Evolutionary conservation across 108 stramenopile genomes (phyloP).

Genomic region (Mayamaea pseudoterrestris): DNA sequence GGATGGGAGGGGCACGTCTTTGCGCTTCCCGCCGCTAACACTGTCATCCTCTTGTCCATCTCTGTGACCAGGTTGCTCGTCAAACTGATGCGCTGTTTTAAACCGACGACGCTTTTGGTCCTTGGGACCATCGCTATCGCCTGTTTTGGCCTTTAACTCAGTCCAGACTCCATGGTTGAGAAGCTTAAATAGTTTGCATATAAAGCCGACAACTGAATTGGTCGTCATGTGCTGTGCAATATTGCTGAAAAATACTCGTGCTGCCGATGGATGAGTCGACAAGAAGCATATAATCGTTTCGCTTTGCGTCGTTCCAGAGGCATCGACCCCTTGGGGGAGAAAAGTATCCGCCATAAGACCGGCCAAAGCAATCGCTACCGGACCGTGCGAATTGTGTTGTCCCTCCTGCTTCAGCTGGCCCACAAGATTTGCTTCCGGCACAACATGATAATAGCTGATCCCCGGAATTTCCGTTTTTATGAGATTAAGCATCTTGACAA

Average conservation of each 20-base stretch:
- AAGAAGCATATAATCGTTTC: slow-evolving; percentile 67
- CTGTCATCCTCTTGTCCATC: slow-evolving; percentile 8
- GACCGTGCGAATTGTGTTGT: neutral
- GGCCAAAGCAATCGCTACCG: slow-evolving; percentile 42
- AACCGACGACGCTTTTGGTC: no score
- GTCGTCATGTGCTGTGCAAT: no score
- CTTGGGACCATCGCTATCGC: no score
- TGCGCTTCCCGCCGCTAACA: slow-evolving; percentile 3
- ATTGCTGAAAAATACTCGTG: slow-evolving; percentile 75
- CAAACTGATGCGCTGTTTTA: no score
- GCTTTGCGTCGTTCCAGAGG: no score
- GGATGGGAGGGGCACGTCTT: slow-evolving; percentile 10
- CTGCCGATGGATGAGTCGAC: slow-evolving; percentile 56
- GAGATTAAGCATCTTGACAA: slow-evolving; percentile 66
- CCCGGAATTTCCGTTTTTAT: slow-evolving; percentile 57
- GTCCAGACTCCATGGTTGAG: no score
- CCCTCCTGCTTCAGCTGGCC: neutral
- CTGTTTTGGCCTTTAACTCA: no score
- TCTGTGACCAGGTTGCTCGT: neutral
- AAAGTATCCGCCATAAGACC: slow-evolving; percentile 81
- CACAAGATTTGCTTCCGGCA: slow-evolving; percentile 25
- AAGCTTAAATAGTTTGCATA: no score
- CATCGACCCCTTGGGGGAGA: slow-evolving; percentile 67
- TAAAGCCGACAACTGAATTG: no score
- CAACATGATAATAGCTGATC: slow-evolving; percentile 91